These are phyloP conservation scores for Sequoiadendron giganteum DNA, from an alignment of 75 land plant species.

Conservation along the genomic window DNA sequence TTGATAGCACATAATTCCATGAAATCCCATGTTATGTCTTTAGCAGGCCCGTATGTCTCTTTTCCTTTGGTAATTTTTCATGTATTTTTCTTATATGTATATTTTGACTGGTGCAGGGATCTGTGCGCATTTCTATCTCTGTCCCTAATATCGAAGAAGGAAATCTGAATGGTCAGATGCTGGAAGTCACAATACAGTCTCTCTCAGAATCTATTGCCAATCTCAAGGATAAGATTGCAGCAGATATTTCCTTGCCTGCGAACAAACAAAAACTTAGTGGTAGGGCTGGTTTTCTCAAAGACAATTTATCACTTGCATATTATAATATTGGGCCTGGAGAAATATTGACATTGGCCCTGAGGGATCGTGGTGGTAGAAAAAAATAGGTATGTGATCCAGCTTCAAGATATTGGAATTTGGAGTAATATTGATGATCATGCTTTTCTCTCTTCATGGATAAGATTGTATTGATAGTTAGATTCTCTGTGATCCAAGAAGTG, in stretches of 20 bases:
- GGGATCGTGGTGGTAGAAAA: conserved; percentile 99
- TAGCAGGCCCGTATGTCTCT: neutral
- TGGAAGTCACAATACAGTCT: conserved; percentile 80
- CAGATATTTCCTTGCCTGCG: conserved; percentile 84
- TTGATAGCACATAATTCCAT: neutral
- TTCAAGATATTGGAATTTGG: neutral
- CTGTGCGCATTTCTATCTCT: conserved; percentile 72
- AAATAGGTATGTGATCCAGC: conserved; percentile 19
- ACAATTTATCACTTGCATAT: conserved; percentile 87
- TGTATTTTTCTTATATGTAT: neutral
- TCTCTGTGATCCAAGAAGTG: neutral
- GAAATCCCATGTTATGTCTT: neutral
- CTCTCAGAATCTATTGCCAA: conserved; percentile 81
- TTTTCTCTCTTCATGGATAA: neutral
- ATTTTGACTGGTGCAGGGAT: conserved; percentile 48
- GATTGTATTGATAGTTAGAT: neutral
- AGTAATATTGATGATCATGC: neutral
- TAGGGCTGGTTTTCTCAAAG: conserved; percentile 85
- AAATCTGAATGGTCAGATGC: conserved; percentile 83
- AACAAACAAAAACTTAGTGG: conserved; percentile 97
- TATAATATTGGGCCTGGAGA: conserved; percentile 92
- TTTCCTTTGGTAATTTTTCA: neutral
- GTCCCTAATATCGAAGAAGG: conserved; percentile 94
- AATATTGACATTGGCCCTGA: conserved; percentile 66
- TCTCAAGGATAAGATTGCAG: conserved; percentile 94